phyloP scores from a whole-genome alignment of 495 filamentous ascomycete genomes.

The Chaetomium tenue region DNA sequence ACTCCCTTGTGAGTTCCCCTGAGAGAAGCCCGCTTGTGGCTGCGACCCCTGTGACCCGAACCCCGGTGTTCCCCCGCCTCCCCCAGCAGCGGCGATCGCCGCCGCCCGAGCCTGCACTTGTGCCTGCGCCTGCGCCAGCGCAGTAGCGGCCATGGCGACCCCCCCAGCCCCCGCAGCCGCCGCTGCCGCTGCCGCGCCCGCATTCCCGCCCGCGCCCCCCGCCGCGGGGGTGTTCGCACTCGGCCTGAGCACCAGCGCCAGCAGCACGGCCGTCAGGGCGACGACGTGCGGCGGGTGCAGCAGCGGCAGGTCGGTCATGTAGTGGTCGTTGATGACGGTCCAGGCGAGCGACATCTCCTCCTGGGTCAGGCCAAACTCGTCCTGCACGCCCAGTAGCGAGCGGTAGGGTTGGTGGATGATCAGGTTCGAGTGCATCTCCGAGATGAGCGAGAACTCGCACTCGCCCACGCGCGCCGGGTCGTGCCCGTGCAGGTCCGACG shows the following conservation, averaged over 20 bases:
- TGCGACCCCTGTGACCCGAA: slow-evolving; percentile 17
- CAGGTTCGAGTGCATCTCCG: slow-evolving; percentile 89
- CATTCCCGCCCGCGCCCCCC: not conserved
- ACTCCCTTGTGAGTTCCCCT: not conserved
- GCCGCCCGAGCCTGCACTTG: slow-evolving; percentile 19
- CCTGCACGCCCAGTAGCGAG: slow-evolving; percentile 70
- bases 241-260: slow-evolving; percentile 74
- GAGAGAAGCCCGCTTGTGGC: slow-evolving; percentile 3
- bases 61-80: slow-evolving; percentile 6
- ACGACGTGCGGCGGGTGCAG: slow-evolving; percentile 87
- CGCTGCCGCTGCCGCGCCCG: not conserved
- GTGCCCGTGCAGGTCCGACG: slow-evolving; percentile 75
- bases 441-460: slow-evolving; percentile 94
- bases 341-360: slow-evolving; percentile 80
- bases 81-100: slow-evolving; percentile 18
- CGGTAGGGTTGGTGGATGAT: slow-evolving; percentile 98
- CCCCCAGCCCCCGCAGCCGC: slow-evolving; percentile 27
- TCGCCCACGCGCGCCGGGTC: slow-evolving; percentile 91
- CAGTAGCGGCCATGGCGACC: slow-evolving; percentile 43
- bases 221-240: slow-evolving; percentile 18
- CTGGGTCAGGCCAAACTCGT: slow-evolving; percentile 63
- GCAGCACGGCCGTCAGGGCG: slow-evolving; percentile 83
- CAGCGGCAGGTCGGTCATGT: slow-evolving; percentile 88
- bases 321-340: slow-evolving; percentile 93
- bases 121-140: slow-evolving; percentile 43